phyloP scores from a whole-genome alignment of 1,139 yeast species.

The Pichia sp. region DNA sequence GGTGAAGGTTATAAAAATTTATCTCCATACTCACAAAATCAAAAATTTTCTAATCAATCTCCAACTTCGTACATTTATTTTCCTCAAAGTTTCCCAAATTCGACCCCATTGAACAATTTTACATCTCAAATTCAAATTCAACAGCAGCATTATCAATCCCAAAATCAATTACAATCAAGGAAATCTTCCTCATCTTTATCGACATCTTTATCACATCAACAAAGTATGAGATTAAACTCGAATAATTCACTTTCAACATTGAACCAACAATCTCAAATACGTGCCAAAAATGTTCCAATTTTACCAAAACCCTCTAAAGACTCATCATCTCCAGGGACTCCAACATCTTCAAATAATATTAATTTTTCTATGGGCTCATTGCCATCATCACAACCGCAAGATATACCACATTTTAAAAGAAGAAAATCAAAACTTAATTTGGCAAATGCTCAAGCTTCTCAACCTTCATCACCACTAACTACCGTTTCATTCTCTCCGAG shows the following conservation, averaged over 20 bases:
- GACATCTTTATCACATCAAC: background rate
- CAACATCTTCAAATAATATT: slow-evolving; percentile 9
- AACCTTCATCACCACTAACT: slow-evolving; percentile 16
- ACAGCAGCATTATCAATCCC: background rate
- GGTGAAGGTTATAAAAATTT: slow-evolving; percentile 17
- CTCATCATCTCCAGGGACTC: slow-evolving; percentile 19
- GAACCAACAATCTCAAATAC: slow-evolving; percentile 1
- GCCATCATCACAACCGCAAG: slow-evolving; percentile 27
- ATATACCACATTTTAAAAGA: slow-evolving; percentile 28
- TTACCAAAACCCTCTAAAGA: slow-evolving; percentile 27
- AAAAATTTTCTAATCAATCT: slow-evolving; percentile 2
- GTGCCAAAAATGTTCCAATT: slow-evolving; percentile 30
- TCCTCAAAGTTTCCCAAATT: slow-evolving; percentile 21
- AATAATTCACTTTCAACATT: background rate
- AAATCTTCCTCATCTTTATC: background rate
- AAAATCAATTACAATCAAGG: slow-evolving; percentile 1
- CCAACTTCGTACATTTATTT: slow-evolving; percentile 10
- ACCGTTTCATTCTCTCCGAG: slow-evolving; percentile 13
- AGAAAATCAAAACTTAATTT: slow-evolving; percentile 24
- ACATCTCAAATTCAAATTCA: background rate
- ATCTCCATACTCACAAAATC: slow-evolving; percentile 5
- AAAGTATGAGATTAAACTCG: slow-evolving; percentile 1
- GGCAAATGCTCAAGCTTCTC: slow-evolving; percentile 11
- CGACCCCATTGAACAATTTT: background rate
- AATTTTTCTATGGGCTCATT: slow-evolving; percentile 16